Evolutionary conservation across 78 protist species (phyloP).

Genomic region (Chrysochromulina tobinii): DNA sequence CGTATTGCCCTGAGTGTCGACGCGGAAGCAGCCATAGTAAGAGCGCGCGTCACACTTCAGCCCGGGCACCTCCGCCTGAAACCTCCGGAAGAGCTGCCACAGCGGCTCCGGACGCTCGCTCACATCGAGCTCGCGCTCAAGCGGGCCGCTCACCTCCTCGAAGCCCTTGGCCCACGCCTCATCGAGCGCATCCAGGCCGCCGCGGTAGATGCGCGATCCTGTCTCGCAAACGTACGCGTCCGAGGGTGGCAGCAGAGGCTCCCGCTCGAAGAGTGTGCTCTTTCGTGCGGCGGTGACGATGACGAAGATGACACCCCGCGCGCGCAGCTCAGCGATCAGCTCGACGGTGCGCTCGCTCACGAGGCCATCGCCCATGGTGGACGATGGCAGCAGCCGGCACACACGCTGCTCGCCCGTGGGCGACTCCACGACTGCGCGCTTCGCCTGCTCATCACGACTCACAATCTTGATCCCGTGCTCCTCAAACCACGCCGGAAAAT

Average conservation of each 20-base stretch:
- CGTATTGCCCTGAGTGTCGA: neutral
- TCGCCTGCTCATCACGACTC: neutral
- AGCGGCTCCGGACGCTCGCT: neutral
- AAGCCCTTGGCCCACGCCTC: neutral
- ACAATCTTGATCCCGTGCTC: neutral
- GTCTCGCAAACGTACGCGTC: neutral
- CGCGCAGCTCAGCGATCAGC: neutral
- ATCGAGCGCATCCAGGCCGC: neutral
- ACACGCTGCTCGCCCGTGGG: neutral
- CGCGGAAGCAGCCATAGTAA: constrained; percentile 22
- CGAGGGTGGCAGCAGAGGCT: neutral
- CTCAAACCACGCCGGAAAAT: neutral
- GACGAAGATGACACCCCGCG: neutral
- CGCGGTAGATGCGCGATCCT: neutral
- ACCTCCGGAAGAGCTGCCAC: neutral
- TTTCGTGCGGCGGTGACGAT: constrained; percentile 6
- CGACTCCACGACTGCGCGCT: neutral
- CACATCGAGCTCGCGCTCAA: neutral
- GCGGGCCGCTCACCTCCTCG: neutral
- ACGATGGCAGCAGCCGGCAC: neutral
- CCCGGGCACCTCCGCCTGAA: neutral
- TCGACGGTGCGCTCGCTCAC: neutral
- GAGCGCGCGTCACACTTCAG: neutral
- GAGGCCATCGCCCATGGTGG: constrained; percentile 1
- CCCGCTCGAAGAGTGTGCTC: constrained; percentile 10